These are phyloP conservation scores for Colletotrichum sansevieriae DNA, from an alignment of 2,329 filamentous ascomycete species.

Conservation along the genomic window DNA sequence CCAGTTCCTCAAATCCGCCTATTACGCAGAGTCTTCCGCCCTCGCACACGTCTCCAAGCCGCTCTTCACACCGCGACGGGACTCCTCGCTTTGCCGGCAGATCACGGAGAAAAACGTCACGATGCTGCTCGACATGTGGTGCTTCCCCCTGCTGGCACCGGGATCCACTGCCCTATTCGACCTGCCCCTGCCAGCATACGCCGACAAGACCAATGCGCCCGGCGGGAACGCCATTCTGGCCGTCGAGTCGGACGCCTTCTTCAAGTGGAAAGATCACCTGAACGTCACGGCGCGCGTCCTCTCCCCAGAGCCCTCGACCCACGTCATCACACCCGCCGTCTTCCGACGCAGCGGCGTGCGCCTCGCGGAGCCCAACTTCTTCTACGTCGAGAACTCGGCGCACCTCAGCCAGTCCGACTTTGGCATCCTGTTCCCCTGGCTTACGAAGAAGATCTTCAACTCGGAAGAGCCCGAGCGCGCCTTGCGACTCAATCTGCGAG, in stretches of 20 bases:
- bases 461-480: slow-evolving; percentile 69
- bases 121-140: slow-evolving; percentile 85
- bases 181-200: slow-evolving; percentile 80
- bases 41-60: slow-evolving; percentile 64
- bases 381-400: slow-evolving; percentile 79
- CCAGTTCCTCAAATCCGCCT: slow-evolving; percentile 84
- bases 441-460: slow-evolving; percentile 70
- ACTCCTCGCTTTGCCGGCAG: slow-evolving; percentile 71
- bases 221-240: slow-evolving; percentile 74
- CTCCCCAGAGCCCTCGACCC: slow-evolving; percentile 65
- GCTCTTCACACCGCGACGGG: slow-evolving; percentile 70
- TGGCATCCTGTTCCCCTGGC: slow-evolving; percentile 82
- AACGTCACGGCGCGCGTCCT: slow-evolving; percentile 76
- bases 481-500: slow-evolving; percentile 64
- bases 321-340: slow-evolving; percentile 55
- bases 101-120: slow-evolving; percentile 76
- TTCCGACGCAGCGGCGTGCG: slow-evolving; percentile 58
- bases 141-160: slow-evolving; percentile 76
- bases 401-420: slow-evolving; percentile 89
- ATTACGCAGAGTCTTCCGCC: slow-evolving; percentile 69
- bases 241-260: slow-evolving; percentile 82
- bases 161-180: slow-evolving; percentile 74
- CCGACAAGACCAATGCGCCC: slow-evolving; percentile 60
- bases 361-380: slow-evolving; percentile 73
- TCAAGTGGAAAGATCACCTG: slow-evolving; percentile 81